Percentiles rank a stretch among this genome's conserved stretches.
phyloP scores from a whole-genome alignment of 305 asterid species.

The Petunia hybrid region DNA sequence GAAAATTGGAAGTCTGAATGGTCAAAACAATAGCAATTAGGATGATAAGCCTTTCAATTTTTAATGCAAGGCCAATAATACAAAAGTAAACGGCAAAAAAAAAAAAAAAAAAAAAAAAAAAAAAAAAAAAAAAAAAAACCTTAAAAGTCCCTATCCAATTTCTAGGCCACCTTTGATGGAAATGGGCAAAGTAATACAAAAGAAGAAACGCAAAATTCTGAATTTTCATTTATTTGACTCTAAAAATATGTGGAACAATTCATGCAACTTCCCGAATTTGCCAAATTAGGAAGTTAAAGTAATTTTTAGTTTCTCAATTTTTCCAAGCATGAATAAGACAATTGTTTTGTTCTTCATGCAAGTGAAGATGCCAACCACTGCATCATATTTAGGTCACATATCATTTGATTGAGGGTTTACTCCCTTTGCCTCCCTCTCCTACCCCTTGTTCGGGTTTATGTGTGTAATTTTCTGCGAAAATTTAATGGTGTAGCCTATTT shows the following conservation, averaged over 20 bases:
- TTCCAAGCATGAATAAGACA: too few species aligned
- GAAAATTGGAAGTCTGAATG: not conserved
- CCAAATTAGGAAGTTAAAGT: too few species aligned
- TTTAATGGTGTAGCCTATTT: too few species aligned
- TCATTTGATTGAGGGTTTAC: not conserved
- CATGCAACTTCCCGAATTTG: not conserved
- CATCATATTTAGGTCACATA: too few species aligned
- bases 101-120: not conserved
- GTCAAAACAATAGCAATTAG: not conserved
- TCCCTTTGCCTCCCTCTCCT: not conserved
- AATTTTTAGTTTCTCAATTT: too few species aligned
- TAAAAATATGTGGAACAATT: not conserved
- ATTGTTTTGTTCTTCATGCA: too few species aligned
- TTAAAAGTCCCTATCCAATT: not conserved
- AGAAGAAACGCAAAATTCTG: not conserved
- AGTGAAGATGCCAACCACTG: too few species aligned
- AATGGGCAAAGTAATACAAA: not conserved
- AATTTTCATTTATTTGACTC: not conserved
- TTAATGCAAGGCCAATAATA: not conserved
- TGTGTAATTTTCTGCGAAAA: too few species aligned
- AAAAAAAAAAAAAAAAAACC: not conserved
- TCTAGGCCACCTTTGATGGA: not conserved
- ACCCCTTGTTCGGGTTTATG: not conserved
- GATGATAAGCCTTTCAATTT: not conserved
- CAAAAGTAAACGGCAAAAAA: not conserved